Evolutionary conservation across 78 protist genomes (phyloP), one percentile per base, ranked within the genome.

Genomic region (Chrysochromulina parva): DNA sequence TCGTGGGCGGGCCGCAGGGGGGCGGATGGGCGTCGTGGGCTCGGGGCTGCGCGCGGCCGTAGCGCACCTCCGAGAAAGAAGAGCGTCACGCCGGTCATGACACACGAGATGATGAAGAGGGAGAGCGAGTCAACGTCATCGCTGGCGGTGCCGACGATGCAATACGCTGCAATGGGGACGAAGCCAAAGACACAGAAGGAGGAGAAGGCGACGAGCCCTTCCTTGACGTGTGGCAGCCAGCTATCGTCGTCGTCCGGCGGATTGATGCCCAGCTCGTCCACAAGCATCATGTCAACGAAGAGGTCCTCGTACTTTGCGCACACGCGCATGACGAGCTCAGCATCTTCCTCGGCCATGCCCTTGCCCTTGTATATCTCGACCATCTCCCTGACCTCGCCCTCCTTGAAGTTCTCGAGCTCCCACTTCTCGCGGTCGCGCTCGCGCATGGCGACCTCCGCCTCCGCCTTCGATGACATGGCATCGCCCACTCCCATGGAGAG

Each of bases 401-500:
- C 96, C 28, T 94, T 92, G 59, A 88, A 28, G 58, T 88, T 85
- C 7, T 95, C 94, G 13, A 92, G 5, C 90, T 96, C 94, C 92
- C 94, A 91, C 59, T 47, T 91, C 60, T 95, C 93, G 57, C 93
- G 88, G 65, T 59, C 57, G 73, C 95, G 85, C 89, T 96, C 96
- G 58, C 14, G 53, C 55, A 48, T 54, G 1, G 91, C 47, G 57
- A 74, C 93, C 58, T 94, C 95, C 26, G 60, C 66, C 89, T 95
- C 97, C 17, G 98, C 97, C 53, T 82, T 60, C 17, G 86, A 82
- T 66, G 93, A 81, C n/a, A 97, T 59, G 59, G 82, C 93, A 26
- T 95, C 97, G 47, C 98, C 98, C 26, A 97, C 28, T 26, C 97
- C 98, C 98, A 97, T 97, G 52, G 95, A 90, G 52, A 95, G 28